These are phyloP conservation scores for Rhynchospora tenuis DNA, from an alignment of 176 grass and related monocot species.

Conservation along the genomic window DNA sequence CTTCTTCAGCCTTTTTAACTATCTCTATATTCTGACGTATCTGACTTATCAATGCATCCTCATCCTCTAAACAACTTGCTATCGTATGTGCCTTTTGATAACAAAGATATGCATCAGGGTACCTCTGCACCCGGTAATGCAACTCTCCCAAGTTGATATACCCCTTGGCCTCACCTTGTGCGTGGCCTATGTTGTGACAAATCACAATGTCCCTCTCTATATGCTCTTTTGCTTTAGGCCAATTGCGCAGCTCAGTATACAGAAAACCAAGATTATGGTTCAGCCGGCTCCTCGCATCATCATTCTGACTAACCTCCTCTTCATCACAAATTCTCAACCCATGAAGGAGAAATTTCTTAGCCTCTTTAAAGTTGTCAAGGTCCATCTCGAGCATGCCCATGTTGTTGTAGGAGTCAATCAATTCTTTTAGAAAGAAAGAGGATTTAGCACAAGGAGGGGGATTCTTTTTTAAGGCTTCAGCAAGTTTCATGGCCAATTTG, in stretches of 20 bases:
- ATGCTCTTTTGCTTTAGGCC: conserved; percentile 55
- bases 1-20: conserved; percentile 56
- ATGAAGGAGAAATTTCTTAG: conserved; percentile 59
- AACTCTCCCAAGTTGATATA: conserved; percentile 84
- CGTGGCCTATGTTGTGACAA: conserved; percentile 64
- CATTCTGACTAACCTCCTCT: conserved; percentile 74
- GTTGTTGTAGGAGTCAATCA: conserved; percentile 95
- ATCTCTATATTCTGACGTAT: conserved; percentile 66
- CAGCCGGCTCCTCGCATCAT: conserved; percentile 71
- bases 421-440: conserved; percentile 56
- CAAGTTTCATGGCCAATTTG: conserved; percentile 63
- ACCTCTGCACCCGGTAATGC: conserved; percentile 47
- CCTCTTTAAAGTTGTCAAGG: conserved; percentile 70
- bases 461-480: conserved; percentile 44
- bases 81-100: conserved; percentile 59
- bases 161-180: conserved; percentile 91
- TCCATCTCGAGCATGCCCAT: conserved; percentile 90
- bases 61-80: conserved; percentile 62
- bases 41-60: conserved; percentile 58
- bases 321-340: conserved; percentile 89
- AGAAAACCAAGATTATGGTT: conserved; percentile 93
- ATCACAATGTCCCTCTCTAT: conserved; percentile 81
- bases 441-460: conserved; percentile 23
- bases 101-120: conserved; percentile 58
- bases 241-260: conserved; percentile 64